These are phyloP conservation scores for Amanita subjunquillea DNA, from an alignment of 768 basidiomycete species.

Conservation along the genomic window DNA sequence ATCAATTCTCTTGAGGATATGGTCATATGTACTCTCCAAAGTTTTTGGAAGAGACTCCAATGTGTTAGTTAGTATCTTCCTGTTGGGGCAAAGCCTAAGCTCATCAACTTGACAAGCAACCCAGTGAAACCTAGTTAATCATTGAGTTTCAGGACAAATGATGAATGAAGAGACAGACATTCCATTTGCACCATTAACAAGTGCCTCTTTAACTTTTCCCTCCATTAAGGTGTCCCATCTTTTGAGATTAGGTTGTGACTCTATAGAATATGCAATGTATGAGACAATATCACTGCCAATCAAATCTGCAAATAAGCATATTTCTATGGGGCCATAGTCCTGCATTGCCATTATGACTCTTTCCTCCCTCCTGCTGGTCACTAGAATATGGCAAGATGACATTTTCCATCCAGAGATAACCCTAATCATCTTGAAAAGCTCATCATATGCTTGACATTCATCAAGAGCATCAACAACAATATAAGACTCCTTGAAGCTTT, in stretches of 20 bases:
- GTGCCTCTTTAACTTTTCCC: too few relatives aligned
- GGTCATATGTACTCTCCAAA: not conserved
- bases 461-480: slow-evolving; percentile 1
- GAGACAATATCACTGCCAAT: not conserved
- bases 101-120: not conserved
- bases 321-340: not conserved
- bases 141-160: not conserved
- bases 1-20: too few relatives aligned
- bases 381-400: not conserved
- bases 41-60: not conserved
- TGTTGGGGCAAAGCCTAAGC: not conserved
- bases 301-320: not conserved
- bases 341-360: not conserved
- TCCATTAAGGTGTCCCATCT: not conserved
- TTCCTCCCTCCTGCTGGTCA: not conserved
- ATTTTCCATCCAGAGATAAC: not conserved
- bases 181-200: not conserved
- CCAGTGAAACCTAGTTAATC: not conserved
- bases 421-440: not conserved
- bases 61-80: not conserved
- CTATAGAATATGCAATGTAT: not conserved
- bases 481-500: not conserved
- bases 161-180: not conserved
- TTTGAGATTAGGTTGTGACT: not conserved
- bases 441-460: not conserved